Evolutionary conservation across 805 yeast genomes (phyloP), one percentile per base, ranked within the genome.

Genomic region (Candida manassasensis): DNA sequence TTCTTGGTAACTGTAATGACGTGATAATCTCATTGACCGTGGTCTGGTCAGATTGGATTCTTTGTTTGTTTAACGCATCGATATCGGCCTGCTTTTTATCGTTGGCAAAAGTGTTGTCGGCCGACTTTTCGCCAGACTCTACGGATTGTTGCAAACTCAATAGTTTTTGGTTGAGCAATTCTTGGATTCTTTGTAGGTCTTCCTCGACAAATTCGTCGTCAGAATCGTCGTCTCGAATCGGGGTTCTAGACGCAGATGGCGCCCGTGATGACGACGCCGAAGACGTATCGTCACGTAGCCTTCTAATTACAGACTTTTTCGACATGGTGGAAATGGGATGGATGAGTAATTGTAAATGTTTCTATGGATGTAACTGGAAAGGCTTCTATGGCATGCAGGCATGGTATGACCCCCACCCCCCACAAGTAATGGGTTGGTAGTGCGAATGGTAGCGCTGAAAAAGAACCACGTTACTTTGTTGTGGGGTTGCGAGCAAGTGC

Each of bases 11-110:
- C 3, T 53, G 50, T 41, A 75, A 58, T 0, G 77, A 66, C 8
- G 48, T 39, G 5, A 75, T 63, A 21, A 75, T 63, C 32, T 75
- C 77, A 21, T 58, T 61, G 17, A 73, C 63, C 2, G 72, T 52
- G 7, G 66, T 58, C 13, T 55, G 38, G 29, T 57, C 58, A 1
- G 65, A 55, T 32, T 61, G 61, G 36, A 66, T 64, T 22, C 66
- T 42, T 10, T 54, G 45, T 44, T 52, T 57, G 39, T 63, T 67
- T 44, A 64, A 46, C n/a, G 50, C 44, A 10, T 38, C 40, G 6
- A 55, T 64, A 21, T 42, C 39, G 19, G 35, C 28, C 36, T 42
- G 46, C 16, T 41, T 32, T 25, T 43, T 34, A 36, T 42, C 46
- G 15, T 40, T 32, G 13, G 31, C 27, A 18, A 37, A 34, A 8